Evolutionary conservation across 1,284 basidiomycete species (phyloP).

Genomic region (Ustilago vetiveriae): DNA sequence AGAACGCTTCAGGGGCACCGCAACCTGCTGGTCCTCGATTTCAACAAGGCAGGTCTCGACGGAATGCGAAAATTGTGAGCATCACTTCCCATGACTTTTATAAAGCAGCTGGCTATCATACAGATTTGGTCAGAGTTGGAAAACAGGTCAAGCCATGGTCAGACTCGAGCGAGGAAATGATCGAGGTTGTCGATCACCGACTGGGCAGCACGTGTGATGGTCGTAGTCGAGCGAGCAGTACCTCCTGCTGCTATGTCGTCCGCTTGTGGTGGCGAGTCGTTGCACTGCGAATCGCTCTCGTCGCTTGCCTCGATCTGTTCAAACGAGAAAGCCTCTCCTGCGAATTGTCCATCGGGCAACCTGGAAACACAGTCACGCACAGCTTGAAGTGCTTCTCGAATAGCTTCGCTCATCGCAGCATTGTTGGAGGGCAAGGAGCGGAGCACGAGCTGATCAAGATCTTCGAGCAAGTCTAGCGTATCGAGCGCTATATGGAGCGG

Average conservation of each 20-base stretch:
- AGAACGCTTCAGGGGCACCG: too few species aligned
- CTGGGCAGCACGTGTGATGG: conserved; percentile 23
- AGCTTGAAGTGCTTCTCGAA: conserved; percentile 10
- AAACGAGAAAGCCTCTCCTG: conserved; percentile 18
- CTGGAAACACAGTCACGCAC: conserved; percentile 18
- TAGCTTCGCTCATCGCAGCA: conserved; percentile 1
- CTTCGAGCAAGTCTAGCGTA: conserved; percentile 42
- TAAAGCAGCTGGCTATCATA: too few species aligned
- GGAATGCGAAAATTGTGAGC: too few species aligned
- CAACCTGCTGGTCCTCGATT: too few species aligned
- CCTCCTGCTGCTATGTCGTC: background rate
- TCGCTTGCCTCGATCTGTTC: conserved; percentile 31
- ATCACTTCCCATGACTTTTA: too few species aligned
- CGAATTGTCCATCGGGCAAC: conserved; percentile 21
- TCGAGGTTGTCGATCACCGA: conserved; percentile 35
- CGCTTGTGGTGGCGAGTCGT: background rate
- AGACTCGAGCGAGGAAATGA: conserved; percentile 19
- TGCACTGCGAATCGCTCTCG: conserved; percentile 11
- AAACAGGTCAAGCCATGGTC: too few species aligned
- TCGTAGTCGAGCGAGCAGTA: conserved; percentile 11
- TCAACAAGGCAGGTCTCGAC: too few species aligned
- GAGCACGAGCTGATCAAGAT: conserved; percentile 25
- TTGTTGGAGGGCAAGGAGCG: background rate
- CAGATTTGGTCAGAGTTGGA: too few species aligned
- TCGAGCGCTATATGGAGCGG: conserved; percentile 42